Conservation (phyloP, 495 filamentous ascomycete genomes). For the Cercophora sp. region DNA sequence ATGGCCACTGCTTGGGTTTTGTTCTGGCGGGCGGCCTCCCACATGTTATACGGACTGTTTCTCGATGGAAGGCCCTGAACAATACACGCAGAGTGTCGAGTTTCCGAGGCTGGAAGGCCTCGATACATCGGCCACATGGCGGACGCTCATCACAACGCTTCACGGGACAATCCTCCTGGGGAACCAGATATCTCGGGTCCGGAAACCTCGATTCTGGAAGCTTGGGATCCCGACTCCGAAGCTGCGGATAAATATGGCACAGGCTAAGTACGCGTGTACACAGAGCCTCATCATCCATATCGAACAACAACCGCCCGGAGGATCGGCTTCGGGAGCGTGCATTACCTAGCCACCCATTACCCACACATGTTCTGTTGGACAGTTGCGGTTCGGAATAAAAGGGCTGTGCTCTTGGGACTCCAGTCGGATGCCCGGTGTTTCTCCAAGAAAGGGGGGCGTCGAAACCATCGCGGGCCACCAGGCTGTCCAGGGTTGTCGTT, state of each 20-base stretch:
- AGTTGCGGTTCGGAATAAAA: constrained; percentile 1
- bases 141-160: neutral
- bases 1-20: too few relatives aligned
- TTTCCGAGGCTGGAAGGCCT: too few relatives aligned
- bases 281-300: constrained; percentile 13
- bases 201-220: neutral
- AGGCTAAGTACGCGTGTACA: neutral
- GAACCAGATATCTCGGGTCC: neutral
- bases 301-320: constrained; percentile 3
- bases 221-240: neutral
- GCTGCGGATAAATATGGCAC: neutral
- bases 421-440: constrained; percentile 6
- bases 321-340: neutral
- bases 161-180: neutral
- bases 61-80: too few relatives aligned
- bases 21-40: neutral
- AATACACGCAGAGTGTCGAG: too few relatives aligned
- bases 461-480: constrained; percentile 9
- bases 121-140: too few relatives aligned
- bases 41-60: too few relatives aligned
- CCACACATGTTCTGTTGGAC: neutral
- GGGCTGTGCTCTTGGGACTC: constrained; percentile 1
- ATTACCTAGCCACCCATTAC: constrained; percentile 5
- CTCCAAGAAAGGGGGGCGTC: neutral
- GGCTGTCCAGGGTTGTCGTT: neutral